These are phyloP conservation scores for Globisporangium okanoganense DNA, from an alignment of 352 stramenopile genomes.

Conservation along the genomic window DNA sequence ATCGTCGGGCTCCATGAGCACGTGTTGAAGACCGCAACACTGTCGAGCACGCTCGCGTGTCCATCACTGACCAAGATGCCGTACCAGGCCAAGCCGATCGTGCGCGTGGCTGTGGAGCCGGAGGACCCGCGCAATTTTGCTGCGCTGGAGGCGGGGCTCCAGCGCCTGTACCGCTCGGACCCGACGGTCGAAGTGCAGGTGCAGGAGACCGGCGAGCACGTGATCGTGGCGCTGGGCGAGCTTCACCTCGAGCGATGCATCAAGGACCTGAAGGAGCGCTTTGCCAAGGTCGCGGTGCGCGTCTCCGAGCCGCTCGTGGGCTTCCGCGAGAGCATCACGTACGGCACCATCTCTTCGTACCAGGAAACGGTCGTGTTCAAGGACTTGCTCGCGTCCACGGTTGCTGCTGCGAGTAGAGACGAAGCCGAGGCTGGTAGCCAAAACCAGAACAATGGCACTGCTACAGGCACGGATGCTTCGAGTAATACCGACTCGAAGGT, in stretches of 20 bases:
- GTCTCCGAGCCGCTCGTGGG: constrained; percentile 87
- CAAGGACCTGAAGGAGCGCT: constrained; percentile 88
- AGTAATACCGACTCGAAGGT: constrained; percentile 14
- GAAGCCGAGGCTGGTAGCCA: constrained; percentile 13
- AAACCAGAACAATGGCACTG: not conserved
- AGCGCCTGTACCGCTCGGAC: constrained; percentile 90
- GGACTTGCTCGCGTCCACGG: constrained; percentile 40
- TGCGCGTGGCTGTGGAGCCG: constrained; percentile 90
- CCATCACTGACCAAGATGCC: constrained; percentile 87
- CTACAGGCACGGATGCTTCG: constrained; percentile 9
- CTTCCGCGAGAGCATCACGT: constrained; percentile 85
- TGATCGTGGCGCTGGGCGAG: constrained; percentile 89
- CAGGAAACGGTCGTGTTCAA: constrained; percentile 75
- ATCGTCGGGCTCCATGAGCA: constrained; percentile 85
- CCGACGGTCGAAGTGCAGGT: constrained; percentile 92
- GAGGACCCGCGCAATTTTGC: constrained; percentile 85
- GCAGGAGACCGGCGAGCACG: constrained; percentile 87
- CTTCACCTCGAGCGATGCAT: constrained; percentile 91
- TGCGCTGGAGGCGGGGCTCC: constrained; percentile 80
- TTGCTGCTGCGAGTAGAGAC: not conserved
- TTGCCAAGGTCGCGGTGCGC: constrained; percentile 79
- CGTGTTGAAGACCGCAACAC: constrained; percentile 89
- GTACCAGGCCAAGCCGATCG: constrained; percentile 90
- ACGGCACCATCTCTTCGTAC: constrained; percentile 48
- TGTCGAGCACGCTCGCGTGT: constrained; percentile 74